Evolutionary conservation across 2,329 filamentous ascomycete genomes (phyloP), one percentile per base, ranked within the genome.

Genomic region (Drechslerella stenobrocha): DNA sequence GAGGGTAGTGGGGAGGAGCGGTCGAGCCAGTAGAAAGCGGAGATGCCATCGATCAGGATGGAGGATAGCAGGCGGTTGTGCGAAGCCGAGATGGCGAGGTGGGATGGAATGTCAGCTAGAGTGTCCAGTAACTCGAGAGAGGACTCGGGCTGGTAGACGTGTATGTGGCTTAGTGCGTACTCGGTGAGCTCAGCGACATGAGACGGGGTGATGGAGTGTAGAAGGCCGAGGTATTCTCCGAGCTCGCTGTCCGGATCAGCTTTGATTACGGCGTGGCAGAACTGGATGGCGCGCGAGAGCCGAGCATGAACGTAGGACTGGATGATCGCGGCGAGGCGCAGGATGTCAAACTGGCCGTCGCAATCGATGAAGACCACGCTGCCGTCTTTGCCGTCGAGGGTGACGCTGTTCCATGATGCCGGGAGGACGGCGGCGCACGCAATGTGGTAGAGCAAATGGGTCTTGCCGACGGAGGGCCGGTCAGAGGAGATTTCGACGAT

Each of bases 381-480:
- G 7, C 79, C 76, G 26, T 77, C 75, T 50, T 78, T 78, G 15
- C 83, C 82, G 23, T 75, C 73, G 1, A 81, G 71, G 1, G 70
- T 52, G 9, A 75, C 64, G 7, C 74, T 72, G 1, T 74, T 70
- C 52, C 73, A 70, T 3, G 71, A 63, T 8, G 70, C 53, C 0
- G 83, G 82, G 0, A 86, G 76, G 6, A 84, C 76, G 30, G 81
- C 78, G 7, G 78, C 72, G 1, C 80, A 78, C 24, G 78, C 78
- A 37, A 86, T 74, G 64, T 82, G 79, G 75, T 85, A 84, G 32
- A 86, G 76, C 0, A 87, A 73, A 32, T 82, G 80, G 0, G 83
- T 82, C 74, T 84, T 85, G 7, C 84, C 84, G 8, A 79, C 47
- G 24, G 51, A 30, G 2, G 51, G 24, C 15, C 52, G 42, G 20